Conservation (phyloP, 306 rosid genomes). For the Comarum palustre region DNA sequence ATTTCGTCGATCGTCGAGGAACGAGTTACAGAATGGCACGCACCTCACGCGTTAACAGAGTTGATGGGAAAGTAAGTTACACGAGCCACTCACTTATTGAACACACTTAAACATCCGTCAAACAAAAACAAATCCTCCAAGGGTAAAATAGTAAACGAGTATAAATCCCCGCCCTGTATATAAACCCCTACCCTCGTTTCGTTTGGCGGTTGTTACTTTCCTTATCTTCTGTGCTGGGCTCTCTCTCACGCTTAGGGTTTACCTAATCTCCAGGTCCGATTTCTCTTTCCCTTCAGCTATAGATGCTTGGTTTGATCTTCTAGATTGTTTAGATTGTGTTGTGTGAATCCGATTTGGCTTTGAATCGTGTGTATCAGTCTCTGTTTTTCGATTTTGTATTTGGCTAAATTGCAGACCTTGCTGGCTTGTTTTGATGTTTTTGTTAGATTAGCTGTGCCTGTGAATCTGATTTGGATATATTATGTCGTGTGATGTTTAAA, state of each 20-base stretch:
- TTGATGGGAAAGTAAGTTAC: too few species aligned
- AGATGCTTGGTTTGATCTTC: not conserved
- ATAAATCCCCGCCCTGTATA: not conserved
- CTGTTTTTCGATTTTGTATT: not conserved
- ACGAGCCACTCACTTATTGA: too few species aligned
- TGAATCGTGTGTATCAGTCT: not conserved
- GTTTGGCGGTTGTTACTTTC: not conserved
- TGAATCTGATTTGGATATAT: not conserved
- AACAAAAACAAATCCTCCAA: not conserved
- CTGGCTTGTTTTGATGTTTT: not conserved
- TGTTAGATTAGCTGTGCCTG: not conserved
- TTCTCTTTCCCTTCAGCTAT: not conserved
- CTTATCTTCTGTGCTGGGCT: not conserved
- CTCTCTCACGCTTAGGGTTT: not conserved
- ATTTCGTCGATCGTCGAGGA: too few species aligned
- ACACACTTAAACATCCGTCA: not conserved
- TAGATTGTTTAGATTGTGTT: not conserved
- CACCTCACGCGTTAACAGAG: too few species aligned
- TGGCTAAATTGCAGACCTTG: not conserved
- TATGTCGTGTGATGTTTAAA: not conserved
- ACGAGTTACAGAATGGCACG: too few species aligned
- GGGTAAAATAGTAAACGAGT: slow-evolving; percentile 19
- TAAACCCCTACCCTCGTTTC: not conserved
- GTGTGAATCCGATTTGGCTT: not conserved
- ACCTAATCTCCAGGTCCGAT: slow-evolving; percentile 2